phyloP scores from a whole-genome alignment of 306 rosid species.

The Astragalus glycyphyllos region DNA sequence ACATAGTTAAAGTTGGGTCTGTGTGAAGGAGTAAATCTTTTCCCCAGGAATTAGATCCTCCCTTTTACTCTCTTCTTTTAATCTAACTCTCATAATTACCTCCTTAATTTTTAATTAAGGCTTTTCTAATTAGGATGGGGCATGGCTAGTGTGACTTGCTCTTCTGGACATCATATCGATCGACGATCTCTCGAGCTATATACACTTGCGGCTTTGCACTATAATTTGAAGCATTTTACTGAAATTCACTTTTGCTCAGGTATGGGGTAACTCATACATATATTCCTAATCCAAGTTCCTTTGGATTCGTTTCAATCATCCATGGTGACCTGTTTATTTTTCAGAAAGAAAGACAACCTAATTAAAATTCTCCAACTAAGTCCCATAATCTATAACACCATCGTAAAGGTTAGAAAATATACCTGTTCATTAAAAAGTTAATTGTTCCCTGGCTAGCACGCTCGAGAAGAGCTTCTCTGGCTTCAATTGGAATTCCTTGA shows the following conservation, averaged over 20 bases:
- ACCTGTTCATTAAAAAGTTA: constrained; percentile 84
- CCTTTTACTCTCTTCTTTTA: too few relatives aligned
- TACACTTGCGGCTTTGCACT: constrained; percentile 23
- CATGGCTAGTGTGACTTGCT: background rate
- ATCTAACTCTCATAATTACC: too few relatives aligned
- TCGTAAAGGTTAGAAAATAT: constrained; percentile 30
- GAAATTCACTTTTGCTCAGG: constrained; percentile 18
- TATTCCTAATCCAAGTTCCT: constrained; percentile 90
- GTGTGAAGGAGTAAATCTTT: background rate
- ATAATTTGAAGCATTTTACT: constrained; percentile 16
- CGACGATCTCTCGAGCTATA: constrained; percentile 34
- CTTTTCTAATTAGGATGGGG: background rate
- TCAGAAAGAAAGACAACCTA: constrained; percentile 10
- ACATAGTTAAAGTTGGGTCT: constrained; percentile 23
- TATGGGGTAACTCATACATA: constrained; percentile 53
- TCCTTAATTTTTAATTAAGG: too few relatives aligned
- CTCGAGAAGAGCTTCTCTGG: constrained; percentile 82
- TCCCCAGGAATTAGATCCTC: background rate
- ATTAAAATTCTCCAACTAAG: constrained; percentile 4
- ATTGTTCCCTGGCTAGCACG: constrained; percentile 91
- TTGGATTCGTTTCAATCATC: constrained; percentile 92
- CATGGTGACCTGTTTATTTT: constrained; percentile 74
- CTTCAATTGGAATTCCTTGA: constrained; percentile 85
- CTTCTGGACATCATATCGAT: constrained; percentile 7
- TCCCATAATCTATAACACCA: background rate